Conservation (phyloP, 495 filamentous ascomycete genomes). For the Hypoxylon trugodes region DNA sequence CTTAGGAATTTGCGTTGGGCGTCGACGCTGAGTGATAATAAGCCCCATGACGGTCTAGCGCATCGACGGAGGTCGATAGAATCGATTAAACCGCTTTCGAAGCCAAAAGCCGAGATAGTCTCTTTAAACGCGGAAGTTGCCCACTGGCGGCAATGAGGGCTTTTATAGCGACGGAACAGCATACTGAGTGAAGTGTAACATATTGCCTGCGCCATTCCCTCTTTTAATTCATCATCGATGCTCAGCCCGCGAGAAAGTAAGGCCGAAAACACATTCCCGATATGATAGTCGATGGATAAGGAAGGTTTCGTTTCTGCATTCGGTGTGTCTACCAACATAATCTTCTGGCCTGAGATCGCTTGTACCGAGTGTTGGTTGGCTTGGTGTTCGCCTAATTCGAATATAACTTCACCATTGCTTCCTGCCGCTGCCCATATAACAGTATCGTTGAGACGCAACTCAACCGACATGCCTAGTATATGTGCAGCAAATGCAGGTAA, state of each 20-base stretch:
- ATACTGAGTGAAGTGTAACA: background rate
- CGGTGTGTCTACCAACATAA: background rate
- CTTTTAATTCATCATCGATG: background rate
- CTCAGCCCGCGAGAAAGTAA: background rate
- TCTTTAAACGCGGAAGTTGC: too few relatives aligned
- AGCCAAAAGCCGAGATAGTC: too few relatives aligned
- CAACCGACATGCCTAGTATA: conserved; percentile 1
- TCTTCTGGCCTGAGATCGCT: background rate
- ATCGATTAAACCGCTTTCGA: background rate
- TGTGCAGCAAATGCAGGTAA: background rate
- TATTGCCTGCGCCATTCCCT: background rate
- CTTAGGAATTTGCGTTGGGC: background rate
- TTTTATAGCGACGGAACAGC: background rate
- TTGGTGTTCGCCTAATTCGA: background rate
- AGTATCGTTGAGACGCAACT: background rate
- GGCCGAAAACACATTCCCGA: background rate
- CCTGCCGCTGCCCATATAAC: background rate
- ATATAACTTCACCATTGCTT: background rate
- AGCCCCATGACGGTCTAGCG: background rate
- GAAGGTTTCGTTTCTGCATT: background rate
- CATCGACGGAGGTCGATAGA: background rate
- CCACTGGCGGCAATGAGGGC: background rate
- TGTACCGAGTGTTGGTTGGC: background rate
- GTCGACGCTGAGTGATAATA: background rate
- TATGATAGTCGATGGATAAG: background rate